Evolutionary conservation across 192 early-diverging fungal species (phyloP).

Genomic region (Geranomyces variabilis): DNA sequence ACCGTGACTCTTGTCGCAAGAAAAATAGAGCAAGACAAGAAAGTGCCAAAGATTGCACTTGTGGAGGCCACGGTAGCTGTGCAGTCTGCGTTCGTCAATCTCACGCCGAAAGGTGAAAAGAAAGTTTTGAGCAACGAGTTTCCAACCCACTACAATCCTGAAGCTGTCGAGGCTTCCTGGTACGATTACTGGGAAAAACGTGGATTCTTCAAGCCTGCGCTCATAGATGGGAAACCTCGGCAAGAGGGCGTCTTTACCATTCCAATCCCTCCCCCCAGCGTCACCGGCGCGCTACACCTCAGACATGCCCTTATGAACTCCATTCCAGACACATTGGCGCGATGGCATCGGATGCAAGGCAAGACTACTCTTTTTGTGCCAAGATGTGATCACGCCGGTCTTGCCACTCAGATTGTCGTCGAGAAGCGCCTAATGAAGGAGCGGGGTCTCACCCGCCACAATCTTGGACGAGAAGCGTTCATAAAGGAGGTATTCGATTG

Average conservation of each 20-base stretch:
- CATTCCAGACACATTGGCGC: constrained; percentile 90
- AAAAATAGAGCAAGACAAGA: constrained; percentile 49
- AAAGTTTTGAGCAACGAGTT: constrained; percentile 80
- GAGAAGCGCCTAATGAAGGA: constrained; percentile 94
- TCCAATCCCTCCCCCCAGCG: constrained; percentile 94
- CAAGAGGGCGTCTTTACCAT: constrained; percentile 86
- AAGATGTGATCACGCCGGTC: constrained; percentile 95
- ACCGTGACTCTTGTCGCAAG: constrained; percentile 22
- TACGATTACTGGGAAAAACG: constrained; percentile 97
- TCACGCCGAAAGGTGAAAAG: constrained; percentile 85
- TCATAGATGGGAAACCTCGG: constrained; percentile 74
- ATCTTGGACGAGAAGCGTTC: constrained; percentile 90
- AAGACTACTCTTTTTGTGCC: constrained; percentile 93
- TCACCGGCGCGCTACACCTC: constrained; percentile 95
- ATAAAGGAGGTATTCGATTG: constrained; percentile 90
- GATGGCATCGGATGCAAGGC: constrained; percentile 98
- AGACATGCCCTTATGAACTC: constrained; percentile 91
- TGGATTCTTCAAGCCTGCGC: constrained; percentile 85
- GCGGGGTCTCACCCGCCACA: constrained; percentile 80
- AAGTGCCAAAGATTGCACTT: constrained; percentile 58
- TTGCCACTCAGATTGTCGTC: constrained; percentile 95
- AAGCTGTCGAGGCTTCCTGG: constrained; percentile 92
- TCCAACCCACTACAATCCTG: constrained; percentile 83
- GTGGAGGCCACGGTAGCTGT: constrained; percentile 61
- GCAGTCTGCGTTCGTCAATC: constrained; percentile 73